Evolutionary conservation across 23 red algal species (phyloP).

Genomic region (Gracilariopsis chorda): DNA sequence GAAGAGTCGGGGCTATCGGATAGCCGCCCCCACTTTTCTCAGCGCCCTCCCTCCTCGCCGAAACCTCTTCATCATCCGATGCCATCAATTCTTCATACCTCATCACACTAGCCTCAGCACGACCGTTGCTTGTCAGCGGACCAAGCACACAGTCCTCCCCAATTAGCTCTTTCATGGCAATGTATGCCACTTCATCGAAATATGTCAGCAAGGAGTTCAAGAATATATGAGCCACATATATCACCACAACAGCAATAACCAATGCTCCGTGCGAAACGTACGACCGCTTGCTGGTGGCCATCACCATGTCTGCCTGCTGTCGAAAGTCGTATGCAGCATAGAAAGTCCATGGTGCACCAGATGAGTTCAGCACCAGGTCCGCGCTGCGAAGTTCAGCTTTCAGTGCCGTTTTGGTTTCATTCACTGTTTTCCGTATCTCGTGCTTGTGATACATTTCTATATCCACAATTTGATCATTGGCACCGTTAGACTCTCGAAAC

Average conservation of each 20-base stretch:
- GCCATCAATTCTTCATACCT: background rate
- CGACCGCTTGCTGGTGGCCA: background rate
- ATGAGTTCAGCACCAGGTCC: background rate
- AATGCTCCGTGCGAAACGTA: background rate
- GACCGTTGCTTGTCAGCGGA: no score
- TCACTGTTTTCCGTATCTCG: background rate
- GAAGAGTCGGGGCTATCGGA: no score
- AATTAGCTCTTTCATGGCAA: background rate
- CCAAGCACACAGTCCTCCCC: background rate
- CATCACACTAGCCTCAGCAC: background rate
- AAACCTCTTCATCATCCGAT: no score
- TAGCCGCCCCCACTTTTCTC: no score
- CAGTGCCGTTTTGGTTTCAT: background rate
- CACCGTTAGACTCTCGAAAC: background rate
- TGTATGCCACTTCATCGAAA: background rate
- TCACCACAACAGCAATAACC: background rate
- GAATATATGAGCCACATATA: background rate
- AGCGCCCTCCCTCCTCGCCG: no score
- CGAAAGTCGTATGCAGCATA: background rate
- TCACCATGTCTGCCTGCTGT: background rate
- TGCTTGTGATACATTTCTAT: background rate
- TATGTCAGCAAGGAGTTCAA: background rate
- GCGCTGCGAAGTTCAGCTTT: background rate
- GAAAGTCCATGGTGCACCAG: background rate
- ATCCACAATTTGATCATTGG: background rate